phyloP scores from a whole-genome alignment of 2,329 filamentous ascomycete species.

The Fusarium oligoseptatum region DNA sequence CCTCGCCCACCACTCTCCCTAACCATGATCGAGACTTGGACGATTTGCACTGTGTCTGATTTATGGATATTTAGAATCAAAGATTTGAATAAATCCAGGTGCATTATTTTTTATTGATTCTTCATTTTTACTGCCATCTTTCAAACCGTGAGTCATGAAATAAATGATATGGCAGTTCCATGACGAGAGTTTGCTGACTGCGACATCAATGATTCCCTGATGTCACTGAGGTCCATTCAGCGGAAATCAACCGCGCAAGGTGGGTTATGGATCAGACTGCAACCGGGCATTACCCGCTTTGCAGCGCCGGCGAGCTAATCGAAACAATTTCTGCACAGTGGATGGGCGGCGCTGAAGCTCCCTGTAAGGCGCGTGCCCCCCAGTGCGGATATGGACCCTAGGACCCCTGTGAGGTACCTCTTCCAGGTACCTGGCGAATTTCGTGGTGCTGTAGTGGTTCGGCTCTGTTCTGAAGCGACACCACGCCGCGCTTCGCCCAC shows the following conservation, averaged over 20 bases:
- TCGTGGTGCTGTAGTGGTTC: constrained; percentile 22
- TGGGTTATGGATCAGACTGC: neutral
- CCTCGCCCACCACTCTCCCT: constrained; percentile 2
- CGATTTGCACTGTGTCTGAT: neutral
- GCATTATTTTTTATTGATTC: neutral
- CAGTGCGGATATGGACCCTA: constrained; percentile 3
- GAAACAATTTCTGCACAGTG: constrained; percentile 3
- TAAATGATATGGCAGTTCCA: neutral
- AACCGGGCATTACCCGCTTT: constrained; percentile 21
- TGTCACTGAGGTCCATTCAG: constrained; percentile 10
- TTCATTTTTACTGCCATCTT: neutral
- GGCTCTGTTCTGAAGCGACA: constrained; percentile 19
- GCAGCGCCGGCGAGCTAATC: neutral
- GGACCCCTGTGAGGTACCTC: constrained; percentile 3
- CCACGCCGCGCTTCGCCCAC: constrained; percentile 15
- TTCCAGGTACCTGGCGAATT: constrained; percentile 13
- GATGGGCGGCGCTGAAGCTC: neutral
- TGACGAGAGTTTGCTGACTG: neutral
- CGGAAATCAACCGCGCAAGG: constrained; percentile 31
- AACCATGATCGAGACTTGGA: neutral
- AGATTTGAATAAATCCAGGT: neutral
- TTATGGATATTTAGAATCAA: neutral
- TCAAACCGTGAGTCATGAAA: neutral
- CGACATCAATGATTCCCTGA: constrained; percentile 2
- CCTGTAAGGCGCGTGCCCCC: neutral